Conservation (phyloP, 208 protist species). For the Acanthamoeba lenticulata region DNA sequence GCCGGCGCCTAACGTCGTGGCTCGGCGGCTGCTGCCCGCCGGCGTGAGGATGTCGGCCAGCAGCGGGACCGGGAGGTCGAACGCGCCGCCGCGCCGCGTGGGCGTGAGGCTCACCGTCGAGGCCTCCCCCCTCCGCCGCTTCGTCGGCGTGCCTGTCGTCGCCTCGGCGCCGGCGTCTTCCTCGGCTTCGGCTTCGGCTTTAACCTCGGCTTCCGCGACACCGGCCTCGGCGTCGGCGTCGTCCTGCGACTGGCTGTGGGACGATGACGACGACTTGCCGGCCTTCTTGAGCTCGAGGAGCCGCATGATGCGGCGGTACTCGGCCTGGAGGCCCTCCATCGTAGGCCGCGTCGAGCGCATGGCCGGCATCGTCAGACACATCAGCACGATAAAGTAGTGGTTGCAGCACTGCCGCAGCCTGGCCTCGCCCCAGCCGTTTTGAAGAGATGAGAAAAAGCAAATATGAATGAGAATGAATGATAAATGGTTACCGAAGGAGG, state of each 20-base stretch:
- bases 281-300: conserved; percentile 44
- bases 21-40: neutral
- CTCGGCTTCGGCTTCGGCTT: neutral
- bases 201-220: neutral
- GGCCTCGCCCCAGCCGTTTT: neutral
- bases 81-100: neutral
- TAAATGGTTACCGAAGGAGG: conserved; percentile 72
- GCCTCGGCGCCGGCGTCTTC: neutral
- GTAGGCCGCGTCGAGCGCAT: neutral
- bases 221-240: neutral
- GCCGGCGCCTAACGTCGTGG: neutral
- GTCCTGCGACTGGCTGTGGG: neutral
- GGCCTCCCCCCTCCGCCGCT: neutral
- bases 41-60: conserved; percentile 21
- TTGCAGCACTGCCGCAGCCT: conserved; percentile 85
- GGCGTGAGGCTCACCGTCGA: conserved; percentile 19
- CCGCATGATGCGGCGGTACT: conserved; percentile 37
- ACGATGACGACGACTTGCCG: neutral
- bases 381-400: conserved; percentile 78
- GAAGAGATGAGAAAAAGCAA: neutral
- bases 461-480: neutral
- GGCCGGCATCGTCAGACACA: conserved; percentile 54
- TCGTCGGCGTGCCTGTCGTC: too few species aligned
- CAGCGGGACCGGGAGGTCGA: conserved; percentile 12
- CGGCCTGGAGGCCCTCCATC: neutral